Conservation (phyloP, 2,329 filamentous ascomycete genomes). For the Fusarium sp. region DNA sequence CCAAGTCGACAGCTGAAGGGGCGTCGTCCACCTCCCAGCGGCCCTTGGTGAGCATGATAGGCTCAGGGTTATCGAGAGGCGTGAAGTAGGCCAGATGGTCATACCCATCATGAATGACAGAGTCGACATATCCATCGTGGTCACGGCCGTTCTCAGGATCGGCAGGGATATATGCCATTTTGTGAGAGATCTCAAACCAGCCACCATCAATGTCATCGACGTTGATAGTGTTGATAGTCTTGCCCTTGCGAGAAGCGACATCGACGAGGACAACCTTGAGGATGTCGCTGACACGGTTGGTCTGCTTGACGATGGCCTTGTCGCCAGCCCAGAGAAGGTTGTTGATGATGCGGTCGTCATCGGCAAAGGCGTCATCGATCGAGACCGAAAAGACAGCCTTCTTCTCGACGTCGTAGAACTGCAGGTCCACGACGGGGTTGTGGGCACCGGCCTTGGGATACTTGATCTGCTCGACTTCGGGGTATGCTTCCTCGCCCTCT, state of each 20-base stretch:
- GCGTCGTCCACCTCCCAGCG: constrained; percentile 93
- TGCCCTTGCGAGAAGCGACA: constrained; percentile 79
- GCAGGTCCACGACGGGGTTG: constrained; percentile 89
- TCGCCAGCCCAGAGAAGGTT: constrained; percentile 92
- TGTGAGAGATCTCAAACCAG: constrained; percentile 95
- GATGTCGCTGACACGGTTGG: constrained; percentile 94
- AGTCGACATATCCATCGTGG: constrained; percentile 94
- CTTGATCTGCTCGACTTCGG: constrained; percentile 92
- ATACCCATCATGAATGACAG: constrained; percentile 86
- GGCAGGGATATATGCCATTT: constrained; percentile 88
- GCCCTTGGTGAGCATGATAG: constrained; percentile 88
- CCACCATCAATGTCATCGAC: constrained; percentile 91
- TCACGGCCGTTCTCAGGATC: constrained; percentile 82
- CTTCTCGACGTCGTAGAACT: constrained; percentile 89
- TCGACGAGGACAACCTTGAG: constrained; percentile 91
- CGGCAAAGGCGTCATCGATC: constrained; percentile 82
- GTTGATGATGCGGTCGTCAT: constrained; percentile 90
- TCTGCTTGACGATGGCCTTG: constrained; percentile 90
- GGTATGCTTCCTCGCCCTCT: constrained; percentile 86
- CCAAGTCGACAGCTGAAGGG: constrained; percentile 87
- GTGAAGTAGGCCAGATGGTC: constrained; percentile 96
- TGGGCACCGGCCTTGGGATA: constrained; percentile 97
- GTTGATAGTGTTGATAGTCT: constrained; percentile 84
- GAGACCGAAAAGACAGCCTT: constrained; percentile 85
- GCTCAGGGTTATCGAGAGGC: constrained; percentile 86